A percentile compares a stretch with the other conserved stretches of the same genome.
These are phyloP conservation scores for Scutellaria galericulata DNA, from an alignment of 257 asterid species.

Conservation along the genomic window DNA sequence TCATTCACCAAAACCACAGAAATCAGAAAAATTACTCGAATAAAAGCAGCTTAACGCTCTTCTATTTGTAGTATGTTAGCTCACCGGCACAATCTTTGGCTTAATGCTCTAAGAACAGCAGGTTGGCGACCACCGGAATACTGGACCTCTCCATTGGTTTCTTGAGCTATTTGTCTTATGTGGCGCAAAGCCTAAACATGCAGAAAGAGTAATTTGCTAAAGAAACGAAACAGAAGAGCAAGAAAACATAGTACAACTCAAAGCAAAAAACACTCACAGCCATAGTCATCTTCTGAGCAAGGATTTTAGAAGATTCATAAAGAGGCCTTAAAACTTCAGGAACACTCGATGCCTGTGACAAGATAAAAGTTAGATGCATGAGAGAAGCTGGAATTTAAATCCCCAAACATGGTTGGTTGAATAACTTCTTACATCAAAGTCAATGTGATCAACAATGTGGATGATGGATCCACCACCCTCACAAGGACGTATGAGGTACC, in stretches of 20 bases:
- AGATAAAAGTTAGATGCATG: not conserved
- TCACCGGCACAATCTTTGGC: slow-evolving; percentile 88
- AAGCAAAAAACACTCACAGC: slow-evolving; percentile 56
- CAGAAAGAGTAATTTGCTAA: not conserved
- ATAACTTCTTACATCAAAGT: slow-evolving; percentile 66
- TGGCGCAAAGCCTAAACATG: slow-evolving; percentile 74
- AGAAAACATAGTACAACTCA: not conserved
- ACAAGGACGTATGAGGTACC: slow-evolving; percentile 86
- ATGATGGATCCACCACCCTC: slow-evolving; percentile 97
- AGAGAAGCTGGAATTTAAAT: not conserved
- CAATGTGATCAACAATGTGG: slow-evolving; percentile 90
- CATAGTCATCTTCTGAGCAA: slow-evolving; percentile 96
- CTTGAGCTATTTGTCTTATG: slow-evolving; percentile 89
- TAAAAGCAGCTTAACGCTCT: not conserved
- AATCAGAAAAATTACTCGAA: not conserved
- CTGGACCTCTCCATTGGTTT: slow-evolving; percentile 85
- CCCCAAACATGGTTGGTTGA: not conserved
- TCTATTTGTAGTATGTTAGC: not conserved
- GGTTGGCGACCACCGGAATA: slow-evolving; percentile 88
- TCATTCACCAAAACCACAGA: slow-evolving; percentile 7
- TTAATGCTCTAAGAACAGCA: slow-evolving; percentile 78
- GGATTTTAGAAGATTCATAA: slow-evolving; percentile 92
- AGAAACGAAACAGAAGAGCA: not conserved
- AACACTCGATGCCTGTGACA: slow-evolving; percentile 72
- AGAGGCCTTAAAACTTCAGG: slow-evolving; percentile 97